Evolutionary conservation across 2,329 filamentous ascomycete species (phyloP), one percentile per base, ranked within the genome.

Genomic region (Neospermospora avenae): DNA sequence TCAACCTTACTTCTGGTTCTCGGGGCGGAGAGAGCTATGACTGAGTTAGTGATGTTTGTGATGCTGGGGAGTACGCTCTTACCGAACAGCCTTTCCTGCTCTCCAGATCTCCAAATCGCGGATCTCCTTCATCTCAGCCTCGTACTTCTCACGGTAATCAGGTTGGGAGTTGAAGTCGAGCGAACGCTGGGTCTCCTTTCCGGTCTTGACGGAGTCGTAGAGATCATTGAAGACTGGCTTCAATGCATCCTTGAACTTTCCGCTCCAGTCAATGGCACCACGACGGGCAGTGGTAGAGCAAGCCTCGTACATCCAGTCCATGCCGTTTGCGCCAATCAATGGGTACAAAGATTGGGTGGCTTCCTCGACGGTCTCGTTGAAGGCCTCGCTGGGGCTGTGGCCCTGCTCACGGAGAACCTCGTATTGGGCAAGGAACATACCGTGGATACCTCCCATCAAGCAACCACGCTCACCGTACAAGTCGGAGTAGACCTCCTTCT

Each of bases 251-350:
- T 97, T 97, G 91, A 99, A 99, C 76, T 84, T 85, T 78, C 88
- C 88, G 76, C 89, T 93, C 95, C 95, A 99, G 86, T 99, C 95
- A 76, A 99, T 96, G 80, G 95, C 95, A 80, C 95, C 95, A 76
- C 95, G 93, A 75, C 95, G 91, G 75, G 95, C 95, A 61, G 95
- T 99, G 76, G 95, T 99, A 67, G 93, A 98, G 90, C 95, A 99
- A 70, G 95, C 95, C 77, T 93, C 93, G 84, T 96, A 99, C 95
- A 99, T 99, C 92, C 96, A 99, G 84, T 99, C 95, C 95, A 99
- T 98, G 75, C 95, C 95, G 81, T 98, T 90, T 80, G 85, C 86
- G 75, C 93, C 95, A 74, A 99, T 99, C 75, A 99, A 85, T 67
- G 95, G 95, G 86, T 99, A 99, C 75, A 99, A 84, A 69, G 86